Conservation (phyloP, 441 rosid genomes). For the Metrosideros polymorpha region DNA sequence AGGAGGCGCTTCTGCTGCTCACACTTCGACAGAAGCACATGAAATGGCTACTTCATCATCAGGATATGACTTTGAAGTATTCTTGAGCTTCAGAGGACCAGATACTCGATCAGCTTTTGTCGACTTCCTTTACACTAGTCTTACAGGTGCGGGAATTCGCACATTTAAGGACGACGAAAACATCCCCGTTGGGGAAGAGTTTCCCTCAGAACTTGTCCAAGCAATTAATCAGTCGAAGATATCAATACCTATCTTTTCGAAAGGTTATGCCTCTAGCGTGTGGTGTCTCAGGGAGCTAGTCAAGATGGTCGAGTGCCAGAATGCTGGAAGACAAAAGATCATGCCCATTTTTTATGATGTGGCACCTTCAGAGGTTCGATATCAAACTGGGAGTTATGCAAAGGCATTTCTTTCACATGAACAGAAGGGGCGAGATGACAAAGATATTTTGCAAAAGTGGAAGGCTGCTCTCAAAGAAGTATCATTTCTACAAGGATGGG, state of each 20-base stretch:
- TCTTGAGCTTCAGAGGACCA: neutral
- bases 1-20: neutral
- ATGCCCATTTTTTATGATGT: neutral
- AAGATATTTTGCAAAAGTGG: accelerated
- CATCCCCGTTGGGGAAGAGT: neutral
- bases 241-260: neutral
- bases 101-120: neutral
- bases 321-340: neutral
- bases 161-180: neutral
- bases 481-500: too few relatives aligned
- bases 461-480: neutral
- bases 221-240: neutral
- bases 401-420: neutral
- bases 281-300: neutral
- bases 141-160: neutral
- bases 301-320: neutral
- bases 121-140: neutral
- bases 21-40: neutral
- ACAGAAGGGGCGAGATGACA: accelerated
- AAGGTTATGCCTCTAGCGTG: neutral
- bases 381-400: neutral
- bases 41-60: neutral
- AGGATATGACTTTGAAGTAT: neutral
- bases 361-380: neutral
- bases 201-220: neutral